phyloP scores from a whole-genome alignment of 1,139 yeast genomes.

The Lodderomyces parapsilosis region DNA sequence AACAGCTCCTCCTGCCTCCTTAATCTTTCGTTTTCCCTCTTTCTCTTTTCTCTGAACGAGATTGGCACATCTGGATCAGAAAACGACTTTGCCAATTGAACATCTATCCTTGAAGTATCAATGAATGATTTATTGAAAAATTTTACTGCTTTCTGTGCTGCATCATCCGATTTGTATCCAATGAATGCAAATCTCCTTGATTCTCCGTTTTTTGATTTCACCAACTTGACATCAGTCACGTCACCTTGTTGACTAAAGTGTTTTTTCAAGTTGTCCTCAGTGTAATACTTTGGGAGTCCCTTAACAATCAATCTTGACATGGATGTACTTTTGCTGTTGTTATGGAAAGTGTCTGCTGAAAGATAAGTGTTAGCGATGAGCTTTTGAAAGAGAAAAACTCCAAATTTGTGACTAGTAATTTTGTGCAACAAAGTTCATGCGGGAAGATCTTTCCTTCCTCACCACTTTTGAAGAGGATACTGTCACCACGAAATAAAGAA shows the following conservation, averaged over 20 bases:
- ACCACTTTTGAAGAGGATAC: neutral
- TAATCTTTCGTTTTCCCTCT: conserved; percentile 53
- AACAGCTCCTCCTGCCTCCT: conserved; percentile 55
- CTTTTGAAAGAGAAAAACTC: neutral
- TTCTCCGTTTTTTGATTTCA: conserved; percentile 78
- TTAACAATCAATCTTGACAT: conserved; percentile 97
- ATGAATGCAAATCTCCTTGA: conserved; percentile 92
- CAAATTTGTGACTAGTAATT: neutral
- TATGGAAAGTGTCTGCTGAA: neutral
- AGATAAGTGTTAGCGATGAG: conserved; percentile 2
- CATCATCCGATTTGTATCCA: conserved; percentile 71
- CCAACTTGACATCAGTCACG: conserved; percentile 85
- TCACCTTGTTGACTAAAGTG: conserved; percentile 65
- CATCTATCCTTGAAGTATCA: conserved; percentile 79
- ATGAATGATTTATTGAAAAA: conserved; percentile 78
- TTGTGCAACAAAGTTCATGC: conserved; percentile 1
- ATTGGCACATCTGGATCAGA: conserved; percentile 81
- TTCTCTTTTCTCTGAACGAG: conserved; percentile 63
- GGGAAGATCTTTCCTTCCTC: neutral
- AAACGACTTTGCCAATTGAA: conserved; percentile 79
- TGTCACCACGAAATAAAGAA: conserved; percentile 9
- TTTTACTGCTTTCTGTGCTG: conserved; percentile 76
- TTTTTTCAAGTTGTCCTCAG: conserved; percentile 69
- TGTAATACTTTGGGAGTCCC: conserved; percentile 78
- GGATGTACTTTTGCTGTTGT: neutral